These are phyloP conservation scores for Penicillium sp. DNA, from an alignment of 2,329 filamentous ascomycete species.

Conservation along the genomic window DNA sequence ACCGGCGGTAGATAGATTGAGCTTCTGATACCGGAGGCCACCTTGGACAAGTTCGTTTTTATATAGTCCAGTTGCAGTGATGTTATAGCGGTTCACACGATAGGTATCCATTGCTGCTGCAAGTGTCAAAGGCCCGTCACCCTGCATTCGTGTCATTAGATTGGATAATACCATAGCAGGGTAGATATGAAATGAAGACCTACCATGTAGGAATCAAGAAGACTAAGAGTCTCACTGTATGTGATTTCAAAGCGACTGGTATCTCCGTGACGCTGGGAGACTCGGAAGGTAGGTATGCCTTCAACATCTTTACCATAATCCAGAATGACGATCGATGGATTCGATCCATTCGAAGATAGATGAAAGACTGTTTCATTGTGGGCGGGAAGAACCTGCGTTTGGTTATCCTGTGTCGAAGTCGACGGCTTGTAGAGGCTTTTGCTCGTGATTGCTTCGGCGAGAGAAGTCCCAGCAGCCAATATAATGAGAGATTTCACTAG, in stretches of 20 bases:
- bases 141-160: not conserved
- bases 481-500: not conserved
- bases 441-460: not conserved
- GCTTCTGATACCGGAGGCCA: conserved; percentile 40
- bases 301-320: conserved; percentile 18
- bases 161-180: not conserved
- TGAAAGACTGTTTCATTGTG: not conserved
- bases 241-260: conserved; percentile 14
- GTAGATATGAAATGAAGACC: not conserved
- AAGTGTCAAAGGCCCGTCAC: conserved; percentile 33
- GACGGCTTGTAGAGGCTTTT: not conserved
- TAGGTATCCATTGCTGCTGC: conserved; percentile 43
- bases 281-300: conserved; percentile 11
- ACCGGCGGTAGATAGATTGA: conserved; percentile 36
- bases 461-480: not conserved
- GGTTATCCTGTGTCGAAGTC: not conserved
- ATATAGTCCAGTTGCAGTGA: conserved; percentile 21
- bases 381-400: not conserved
- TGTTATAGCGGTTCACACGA: conserved; percentile 38
- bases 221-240: conserved; percentile 13
- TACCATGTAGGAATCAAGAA: conserved; percentile 14
- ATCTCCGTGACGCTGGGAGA: conserved; percentile 4
- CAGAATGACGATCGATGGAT: not conserved
- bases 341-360: not conserved
- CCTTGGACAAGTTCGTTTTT: conserved; percentile 41